Percentiles rank a stretch among this genome's conserved stretches.
These are phyloP conservation scores for Ophiocordyceps camponoti-floridani DNA, from an alignment of 2,329 filamentous ascomycete species.

Conservation along the genomic window DNA sequence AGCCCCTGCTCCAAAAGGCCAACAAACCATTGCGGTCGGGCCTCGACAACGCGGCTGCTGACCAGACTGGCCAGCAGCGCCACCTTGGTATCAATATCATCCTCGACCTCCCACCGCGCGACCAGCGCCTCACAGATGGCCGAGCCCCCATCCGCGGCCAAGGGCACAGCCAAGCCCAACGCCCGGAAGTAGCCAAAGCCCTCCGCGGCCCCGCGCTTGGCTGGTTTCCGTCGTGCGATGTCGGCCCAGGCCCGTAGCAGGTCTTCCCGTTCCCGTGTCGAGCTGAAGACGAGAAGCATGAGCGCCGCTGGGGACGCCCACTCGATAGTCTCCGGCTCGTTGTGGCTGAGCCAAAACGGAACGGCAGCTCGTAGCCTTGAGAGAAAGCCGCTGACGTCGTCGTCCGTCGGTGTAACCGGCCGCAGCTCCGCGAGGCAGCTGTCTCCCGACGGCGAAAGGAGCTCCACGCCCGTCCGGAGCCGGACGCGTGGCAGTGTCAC, in stretches of 20 bases:
- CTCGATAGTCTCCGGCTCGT: constrained; percentile 30
- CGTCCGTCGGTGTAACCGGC: not conserved
- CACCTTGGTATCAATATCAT: constrained; percentile 31
- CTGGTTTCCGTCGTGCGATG: constrained; percentile 16
- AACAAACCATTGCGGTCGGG: constrained; percentile 22
- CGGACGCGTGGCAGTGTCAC: constrained; percentile 7
- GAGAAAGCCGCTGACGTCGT: constrained; percentile 7
- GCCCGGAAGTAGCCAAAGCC: constrained; percentile 35
- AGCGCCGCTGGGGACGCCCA: constrained; percentile 32
- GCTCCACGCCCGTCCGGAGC: constrained; percentile 6
- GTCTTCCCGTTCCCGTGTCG: constrained; percentile 13
- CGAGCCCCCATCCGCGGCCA: constrained; percentile 13
- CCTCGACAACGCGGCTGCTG: constrained; percentile 24
- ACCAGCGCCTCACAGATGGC: constrained; percentile 25
- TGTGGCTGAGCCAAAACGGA: constrained; percentile 27
- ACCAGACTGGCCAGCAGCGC: constrained; percentile 37
- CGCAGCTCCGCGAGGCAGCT: not conserved
- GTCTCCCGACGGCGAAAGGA: constrained; percentile 7
- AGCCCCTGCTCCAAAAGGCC: constrained; percentile 38
- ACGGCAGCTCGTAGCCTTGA: constrained; percentile 15
- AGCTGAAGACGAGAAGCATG: constrained; percentile 27
- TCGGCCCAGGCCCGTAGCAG: constrained; percentile 29
- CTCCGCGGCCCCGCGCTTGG: constrained; percentile 8
- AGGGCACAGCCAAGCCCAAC: constrained; percentile 28
- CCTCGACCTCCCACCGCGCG: constrained; percentile 32